Conservation (phyloP, 225 moss, liverwort and hornwort genomes). For the Bryoerythrophyllum caledonicum region DNA sequence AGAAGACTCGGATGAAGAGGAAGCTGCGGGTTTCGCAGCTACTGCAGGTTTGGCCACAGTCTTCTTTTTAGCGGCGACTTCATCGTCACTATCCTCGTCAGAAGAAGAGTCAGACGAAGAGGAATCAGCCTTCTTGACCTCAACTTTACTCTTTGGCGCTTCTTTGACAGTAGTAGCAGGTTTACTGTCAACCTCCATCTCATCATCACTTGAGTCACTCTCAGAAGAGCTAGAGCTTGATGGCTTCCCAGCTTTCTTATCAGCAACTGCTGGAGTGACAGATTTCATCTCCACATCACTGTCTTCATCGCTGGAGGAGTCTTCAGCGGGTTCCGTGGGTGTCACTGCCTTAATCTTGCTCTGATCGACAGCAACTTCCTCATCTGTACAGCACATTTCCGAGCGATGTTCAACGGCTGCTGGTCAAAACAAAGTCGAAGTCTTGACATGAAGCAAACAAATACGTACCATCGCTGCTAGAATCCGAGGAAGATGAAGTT, state of each 20-base stretch:
- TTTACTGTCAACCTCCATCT: conserved; percentile 56
- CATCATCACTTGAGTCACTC: conserved; percentile 60
- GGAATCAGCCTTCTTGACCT: conserved; percentile 30
- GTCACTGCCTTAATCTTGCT: conserved; percentile 8
- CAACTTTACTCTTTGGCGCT: conserved; percentile 5
- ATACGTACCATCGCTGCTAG: conserved; percentile 46
- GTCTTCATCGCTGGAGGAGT: conserved; percentile 50
- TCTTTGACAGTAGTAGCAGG: conserved; percentile 1
- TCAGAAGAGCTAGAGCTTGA: conserved; percentile 34
- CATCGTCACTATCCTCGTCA: conserved; percentile 35
- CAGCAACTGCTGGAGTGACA: conserved; percentile 39
- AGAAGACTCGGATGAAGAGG: conserved; percentile 29
- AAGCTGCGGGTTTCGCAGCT: conserved; percentile 2
- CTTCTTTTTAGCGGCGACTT: conserved; percentile 19
- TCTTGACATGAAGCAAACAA: neutral
- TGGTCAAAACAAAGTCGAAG: neutral
- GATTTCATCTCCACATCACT: conserved; percentile 46
- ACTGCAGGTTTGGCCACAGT: conserved; percentile 9
- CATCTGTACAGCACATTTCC: conserved; percentile 30
- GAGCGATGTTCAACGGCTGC: neutral
- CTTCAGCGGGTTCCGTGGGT: conserved; percentile 17
- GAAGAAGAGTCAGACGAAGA: conserved; percentile 43
- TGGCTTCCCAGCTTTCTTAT: conserved; percentile 25
- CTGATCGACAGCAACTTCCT: conserved; percentile 32
- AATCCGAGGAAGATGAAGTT: conserved; percentile 45